Percentiles rank a stretch among this genome's conserved stretches.
phyloP scores from a whole-genome alignment of 257 asterid genomes.

The Solanum acaule region DNA sequence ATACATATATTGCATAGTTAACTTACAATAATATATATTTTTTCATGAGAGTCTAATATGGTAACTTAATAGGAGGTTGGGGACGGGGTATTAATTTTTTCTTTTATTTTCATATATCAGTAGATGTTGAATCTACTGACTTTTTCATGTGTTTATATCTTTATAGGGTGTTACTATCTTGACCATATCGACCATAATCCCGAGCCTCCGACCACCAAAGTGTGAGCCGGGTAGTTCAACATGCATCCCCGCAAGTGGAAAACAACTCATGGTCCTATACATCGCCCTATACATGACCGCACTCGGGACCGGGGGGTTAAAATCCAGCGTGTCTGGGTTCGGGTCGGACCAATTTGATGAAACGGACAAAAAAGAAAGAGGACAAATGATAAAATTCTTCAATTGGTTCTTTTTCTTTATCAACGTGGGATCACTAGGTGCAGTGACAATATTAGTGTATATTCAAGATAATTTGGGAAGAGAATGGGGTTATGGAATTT shows the following conservation, averaged over 20 bases:
- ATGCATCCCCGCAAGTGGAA: constrained; percentile 55
- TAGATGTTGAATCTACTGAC: background rate
- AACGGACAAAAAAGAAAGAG: constrained; percentile 37
- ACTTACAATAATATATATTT: background rate
- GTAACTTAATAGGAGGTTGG: background rate
- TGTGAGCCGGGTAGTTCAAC: constrained; percentile 34
- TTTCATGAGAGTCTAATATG: background rate
- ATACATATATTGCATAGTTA: background rate
- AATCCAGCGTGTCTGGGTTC: constrained; percentile 86
- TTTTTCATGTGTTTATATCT: background rate
- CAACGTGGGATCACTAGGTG: constrained; percentile 60
- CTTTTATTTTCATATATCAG: too few relatives aligned
- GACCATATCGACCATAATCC: constrained; percentile 64
- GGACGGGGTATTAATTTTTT: rapidly evolving
- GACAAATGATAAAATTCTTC: constrained; percentile 66
- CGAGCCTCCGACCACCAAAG: constrained; percentile 64
- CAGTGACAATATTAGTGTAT: constrained; percentile 72
- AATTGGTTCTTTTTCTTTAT: constrained; percentile 89
- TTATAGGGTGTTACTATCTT: constrained; percentile 61
- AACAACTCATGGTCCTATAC: constrained; percentile 49
- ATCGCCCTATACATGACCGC: constrained; percentile 68
- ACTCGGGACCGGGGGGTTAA: constrained; percentile 81
- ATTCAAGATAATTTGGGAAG: constrained; percentile 75
- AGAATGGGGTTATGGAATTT: constrained; percentile 79
- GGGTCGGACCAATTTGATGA: constrained; percentile 90